phyloP scores from a whole-genome alignment of 2,329 filamentous ascomycete species.

The Myriosclerotinia duriaeana region DNA sequence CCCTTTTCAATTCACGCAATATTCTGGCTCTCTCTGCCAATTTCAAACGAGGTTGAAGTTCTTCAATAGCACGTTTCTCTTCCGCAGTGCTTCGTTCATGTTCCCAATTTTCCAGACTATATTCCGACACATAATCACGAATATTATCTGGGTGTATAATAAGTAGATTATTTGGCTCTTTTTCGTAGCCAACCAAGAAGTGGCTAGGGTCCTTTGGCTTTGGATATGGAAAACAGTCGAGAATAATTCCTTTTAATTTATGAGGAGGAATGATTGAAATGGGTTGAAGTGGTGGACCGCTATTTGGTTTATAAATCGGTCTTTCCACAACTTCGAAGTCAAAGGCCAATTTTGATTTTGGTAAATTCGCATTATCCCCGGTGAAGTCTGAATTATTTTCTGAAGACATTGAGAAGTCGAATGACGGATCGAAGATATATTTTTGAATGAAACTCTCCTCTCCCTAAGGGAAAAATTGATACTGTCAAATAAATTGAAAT shows the following conservation, averaged over 20 bases:
- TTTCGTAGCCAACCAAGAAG: constrained; percentile 35
- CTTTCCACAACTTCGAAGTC: constrained; percentile 37
- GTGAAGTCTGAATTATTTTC: constrained; percentile 9
- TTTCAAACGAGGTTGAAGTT: constrained; percentile 23
- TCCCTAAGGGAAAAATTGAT: background rate
- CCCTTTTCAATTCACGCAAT: constrained; percentile 22
- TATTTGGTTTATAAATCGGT: constrained; percentile 47
- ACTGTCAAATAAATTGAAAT: constrained; percentile 1
- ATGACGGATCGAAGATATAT: background rate
- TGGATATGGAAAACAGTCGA: constrained; percentile 52
- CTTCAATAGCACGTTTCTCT: constrained; percentile 23
- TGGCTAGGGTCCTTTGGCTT: constrained; percentile 28
- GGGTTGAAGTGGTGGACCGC: constrained; percentile 50
- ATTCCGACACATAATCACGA: constrained; percentile 59
- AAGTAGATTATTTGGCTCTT: constrained; percentile 49
- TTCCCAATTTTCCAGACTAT: constrained; percentile 58
- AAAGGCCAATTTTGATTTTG: constrained; percentile 27
- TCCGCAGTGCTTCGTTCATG: constrained; percentile 38
- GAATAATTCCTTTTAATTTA: constrained; percentile 55
- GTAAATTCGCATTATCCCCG: constrained; percentile 7
- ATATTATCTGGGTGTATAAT: constrained; percentile 50
- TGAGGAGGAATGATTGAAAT: constrained; percentile 50
- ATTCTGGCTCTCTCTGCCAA: constrained; percentile 24
- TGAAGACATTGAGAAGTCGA: constrained; percentile 1
- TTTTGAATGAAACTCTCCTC: background rate